phyloP scores from a whole-genome alignment of 2,329 filamentous ascomycete species.

The Neonectria ditissima region DNA sequence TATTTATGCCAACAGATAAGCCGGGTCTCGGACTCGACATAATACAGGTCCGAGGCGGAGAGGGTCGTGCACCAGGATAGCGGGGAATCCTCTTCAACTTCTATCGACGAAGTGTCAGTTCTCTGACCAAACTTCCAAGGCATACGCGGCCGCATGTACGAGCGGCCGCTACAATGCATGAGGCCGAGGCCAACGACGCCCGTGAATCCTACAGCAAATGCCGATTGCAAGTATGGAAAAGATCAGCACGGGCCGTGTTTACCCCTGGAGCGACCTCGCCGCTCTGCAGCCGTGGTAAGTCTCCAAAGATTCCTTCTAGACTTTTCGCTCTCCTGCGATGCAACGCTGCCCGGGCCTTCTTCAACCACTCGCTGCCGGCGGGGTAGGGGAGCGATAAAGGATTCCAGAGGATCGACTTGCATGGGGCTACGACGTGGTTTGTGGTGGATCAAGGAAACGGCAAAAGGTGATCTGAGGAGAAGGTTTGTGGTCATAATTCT shows the following conservation, averaged over 20 bases:
- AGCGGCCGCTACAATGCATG: background rate
- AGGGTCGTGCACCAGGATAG: constrained; percentile 2
- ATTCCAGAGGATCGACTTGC: constrained; percentile 16
- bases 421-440: background rate
- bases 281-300: background rate
- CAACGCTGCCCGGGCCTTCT: background rate
- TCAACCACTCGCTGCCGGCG: constrained; percentile 1
- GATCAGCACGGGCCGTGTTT: constrained; percentile 10
- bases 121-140: background rate
- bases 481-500: background rate
- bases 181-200: background rate
- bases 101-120: background rate
- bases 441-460: constrained; percentile 5
- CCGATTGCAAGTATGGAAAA: constrained; percentile 1
- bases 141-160: background rate
- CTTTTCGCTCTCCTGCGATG: constrained; percentile 1
- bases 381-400: constrained; percentile 1
- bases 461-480: constrained; percentile 4
- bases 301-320: constrained; percentile 3
- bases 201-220: constrained; percentile 1
- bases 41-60: background rate
- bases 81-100: background rate
- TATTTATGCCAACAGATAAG: background rate
- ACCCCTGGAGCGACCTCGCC: constrained; percentile 2
- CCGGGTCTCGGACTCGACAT: background rate